A percentile compares a stretch with the other conserved stretches of the same genome.
phyloP scores from a whole-genome alignment of 805 yeast species.

The Pichia manshurica region DNA sequence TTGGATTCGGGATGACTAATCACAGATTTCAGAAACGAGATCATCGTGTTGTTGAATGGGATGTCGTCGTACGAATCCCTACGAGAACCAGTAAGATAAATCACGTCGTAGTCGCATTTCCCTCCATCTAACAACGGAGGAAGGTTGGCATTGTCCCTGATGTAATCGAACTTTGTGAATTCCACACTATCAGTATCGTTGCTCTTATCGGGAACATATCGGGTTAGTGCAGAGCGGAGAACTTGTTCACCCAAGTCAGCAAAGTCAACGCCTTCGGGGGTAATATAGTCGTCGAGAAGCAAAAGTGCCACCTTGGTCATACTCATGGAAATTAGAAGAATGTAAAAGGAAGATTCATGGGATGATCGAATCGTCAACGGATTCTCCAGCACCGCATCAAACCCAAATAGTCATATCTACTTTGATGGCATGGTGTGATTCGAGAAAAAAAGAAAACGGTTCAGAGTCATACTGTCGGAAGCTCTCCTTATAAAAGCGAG shows the following conservation, averaged over 20 bases:
- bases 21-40: constrained; percentile 29
- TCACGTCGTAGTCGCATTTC: constrained; percentile 35
- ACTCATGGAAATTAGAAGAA: too few relatives aligned
- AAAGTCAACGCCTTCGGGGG: constrained; percentile 40
- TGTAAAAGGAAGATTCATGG: too few relatives aligned
- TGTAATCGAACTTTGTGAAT: constrained; percentile 36
- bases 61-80: constrained; percentile 39
- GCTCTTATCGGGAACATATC: background rate
- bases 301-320: constrained; percentile 12
- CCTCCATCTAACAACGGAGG: constrained; percentile 17
- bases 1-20: constrained; percentile 15
- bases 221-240: background rate
- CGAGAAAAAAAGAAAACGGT: too few relatives aligned
- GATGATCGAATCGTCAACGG: too few relatives aligned
- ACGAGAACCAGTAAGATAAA: constrained; percentile 51
- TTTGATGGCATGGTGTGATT: background rate
- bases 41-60: constrained; percentile 38
- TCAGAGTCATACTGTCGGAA: background rate
- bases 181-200: constrained; percentile 10
- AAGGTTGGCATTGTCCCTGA: constrained; percentile 19
- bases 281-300: constrained; percentile 9
- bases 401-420: background rate
- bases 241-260: constrained; percentile 42
- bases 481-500: background rate
- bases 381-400: too few relatives aligned